These are phyloP conservation scores for Phytopythium mirpurense DNA, from an alignment of 352 stramenopile genomes.

Conservation along the genomic window DNA sequence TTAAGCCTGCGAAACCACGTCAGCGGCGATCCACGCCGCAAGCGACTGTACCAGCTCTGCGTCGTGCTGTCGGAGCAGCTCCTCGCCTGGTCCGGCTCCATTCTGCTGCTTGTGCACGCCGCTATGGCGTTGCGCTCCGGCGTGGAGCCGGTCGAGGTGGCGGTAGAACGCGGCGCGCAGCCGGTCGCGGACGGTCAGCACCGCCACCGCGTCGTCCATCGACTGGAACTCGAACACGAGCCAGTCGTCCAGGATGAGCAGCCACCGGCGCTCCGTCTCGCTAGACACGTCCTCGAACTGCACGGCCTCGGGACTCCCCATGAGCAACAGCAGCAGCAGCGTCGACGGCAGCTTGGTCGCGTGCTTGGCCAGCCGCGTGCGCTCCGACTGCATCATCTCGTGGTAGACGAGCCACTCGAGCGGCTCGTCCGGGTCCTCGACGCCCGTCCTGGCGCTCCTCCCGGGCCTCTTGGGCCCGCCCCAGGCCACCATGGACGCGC, in stretches of 20 bases:
- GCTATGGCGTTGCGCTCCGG: conserved; percentile 14
- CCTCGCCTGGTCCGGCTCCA: conserved; percentile 1
- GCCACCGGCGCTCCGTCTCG: conserved; percentile 22
- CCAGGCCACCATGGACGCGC: conserved; percentile 47
- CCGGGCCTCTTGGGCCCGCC: conserved; percentile 16
- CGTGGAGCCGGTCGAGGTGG: conserved; percentile 60
- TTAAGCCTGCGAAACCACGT: neutral
- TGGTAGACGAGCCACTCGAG: conserved; percentile 78
- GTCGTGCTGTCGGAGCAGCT: conserved; percentile 41
- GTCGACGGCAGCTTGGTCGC: conserved; percentile 57
- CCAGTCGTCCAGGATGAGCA: conserved; percentile 72
- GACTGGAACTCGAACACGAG: conserved; percentile 53
- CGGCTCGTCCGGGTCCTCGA: conserved; percentile 14
- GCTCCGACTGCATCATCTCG: conserved; percentile 83
- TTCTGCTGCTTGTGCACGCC: conserved; percentile 5
- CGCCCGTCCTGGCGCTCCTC: conserved; percentile 14
- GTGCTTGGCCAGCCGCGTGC: conserved; percentile 61
- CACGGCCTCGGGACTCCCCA: conserved; percentile 42
- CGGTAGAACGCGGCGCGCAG: conserved; percentile 58
- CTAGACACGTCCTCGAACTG: conserved; percentile 21
- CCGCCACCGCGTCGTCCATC: conserved; percentile 32
- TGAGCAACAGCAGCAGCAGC: conserved; percentile 55
- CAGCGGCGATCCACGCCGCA: conserved; percentile 36
- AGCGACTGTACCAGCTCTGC: conserved; percentile 41
- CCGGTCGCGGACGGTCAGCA: conserved; percentile 49